phyloP scores from a whole-genome alignment of 2,329 filamentous ascomycete species.

The Neoscytalidium dimidiatum region DNA sequence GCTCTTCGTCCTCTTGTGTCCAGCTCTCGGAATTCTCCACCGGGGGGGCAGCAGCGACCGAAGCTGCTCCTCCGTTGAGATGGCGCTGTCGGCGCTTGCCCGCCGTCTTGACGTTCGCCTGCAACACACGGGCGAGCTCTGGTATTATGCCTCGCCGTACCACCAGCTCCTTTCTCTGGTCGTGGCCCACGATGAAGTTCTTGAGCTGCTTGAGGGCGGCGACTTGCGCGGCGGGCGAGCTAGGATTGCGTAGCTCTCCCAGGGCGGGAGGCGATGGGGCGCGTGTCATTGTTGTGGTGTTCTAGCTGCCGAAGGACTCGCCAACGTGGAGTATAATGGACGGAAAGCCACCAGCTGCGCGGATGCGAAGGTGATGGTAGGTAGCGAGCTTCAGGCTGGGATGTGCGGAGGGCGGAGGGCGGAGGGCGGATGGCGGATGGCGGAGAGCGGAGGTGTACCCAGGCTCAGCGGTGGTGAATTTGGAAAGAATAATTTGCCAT shows the following conservation, averaged over 20 bases:
- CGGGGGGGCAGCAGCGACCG: constrained; percentile 20
- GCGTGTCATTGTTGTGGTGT: constrained; percentile 32
- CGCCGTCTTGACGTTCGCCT: constrained; percentile 44
- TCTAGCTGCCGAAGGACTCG: background rate
- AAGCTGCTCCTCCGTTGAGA: constrained; percentile 28
- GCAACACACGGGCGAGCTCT: constrained; percentile 58
- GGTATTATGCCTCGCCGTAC: constrained; percentile 70
- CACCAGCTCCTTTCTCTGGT: constrained; percentile 81
- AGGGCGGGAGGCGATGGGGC: constrained; percentile 38
- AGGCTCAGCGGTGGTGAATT: constrained; percentile 2
- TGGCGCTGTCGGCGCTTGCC: constrained; percentile 43
- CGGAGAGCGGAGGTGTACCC: constrained; percentile 12
- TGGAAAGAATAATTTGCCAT: constrained; percentile 17
- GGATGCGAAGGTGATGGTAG: constrained; percentile 1
- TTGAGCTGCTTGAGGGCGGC: constrained; percentile 73
- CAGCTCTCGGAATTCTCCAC: constrained; percentile 39
- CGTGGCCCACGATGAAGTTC: constrained; percentile 86
- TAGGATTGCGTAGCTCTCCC: constrained; percentile 40
- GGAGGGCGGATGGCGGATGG: constrained; percentile 16
- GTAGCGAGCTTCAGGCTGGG: background rate
- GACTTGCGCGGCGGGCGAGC: constrained; percentile 41
- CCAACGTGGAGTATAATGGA: background rate
- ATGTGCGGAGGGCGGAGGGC: constrained; percentile 12
- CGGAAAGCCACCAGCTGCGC: background rate
- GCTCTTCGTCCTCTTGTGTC: constrained; percentile 66